phyloP scores from a whole-genome alignment of 495 filamentous ascomycete genomes.

The Hypoxylon cercidicola region DNA sequence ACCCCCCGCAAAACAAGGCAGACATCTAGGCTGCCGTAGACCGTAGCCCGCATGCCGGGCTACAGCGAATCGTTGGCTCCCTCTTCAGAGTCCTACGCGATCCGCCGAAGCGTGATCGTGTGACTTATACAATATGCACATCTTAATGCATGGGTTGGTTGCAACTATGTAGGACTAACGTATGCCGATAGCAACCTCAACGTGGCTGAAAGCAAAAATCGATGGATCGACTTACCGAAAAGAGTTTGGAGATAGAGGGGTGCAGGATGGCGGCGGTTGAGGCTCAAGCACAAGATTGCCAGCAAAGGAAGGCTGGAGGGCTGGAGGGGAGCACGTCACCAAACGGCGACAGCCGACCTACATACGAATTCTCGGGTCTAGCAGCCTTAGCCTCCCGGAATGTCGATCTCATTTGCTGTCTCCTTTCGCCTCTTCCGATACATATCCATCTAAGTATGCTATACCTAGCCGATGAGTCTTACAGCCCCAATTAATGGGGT shows the following conservation, averaged over 20 bases:
- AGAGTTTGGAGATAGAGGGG: background rate
- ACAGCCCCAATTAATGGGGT: constrained; percentile 14
- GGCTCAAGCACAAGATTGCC: constrained; percentile 7
- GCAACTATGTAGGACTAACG: background rate
- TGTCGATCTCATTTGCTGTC: background rate
- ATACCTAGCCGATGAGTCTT: constrained; percentile 10
- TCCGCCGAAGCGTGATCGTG: constrained; percentile 1
- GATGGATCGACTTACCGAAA: constrained; percentile 8
- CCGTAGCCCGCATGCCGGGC: background rate
- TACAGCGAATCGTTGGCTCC: background rate
- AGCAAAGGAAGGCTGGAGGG: background rate
- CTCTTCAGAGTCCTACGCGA: background rate
- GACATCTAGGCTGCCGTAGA: background rate
- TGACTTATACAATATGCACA: constrained; percentile 23
- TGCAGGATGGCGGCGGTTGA: background rate
- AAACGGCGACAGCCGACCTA: background rate
- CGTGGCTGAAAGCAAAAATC: background rate
- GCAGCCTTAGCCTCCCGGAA: background rate
- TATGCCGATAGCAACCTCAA: background rate
- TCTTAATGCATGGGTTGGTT: constrained; percentile 1
- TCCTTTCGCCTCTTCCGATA: background rate
- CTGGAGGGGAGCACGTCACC: too few species aligned
- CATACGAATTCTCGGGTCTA: background rate
- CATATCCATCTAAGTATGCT: too few species aligned
- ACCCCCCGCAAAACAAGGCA: constrained; percentile 24